A percentile compares a stretch with the other conserved stretches of the same genome.
Evolutionary conservation across 2,329 filamentous ascomycete genomes (phyloP).

Genomic region (Emergomyces africanus): DNA sequence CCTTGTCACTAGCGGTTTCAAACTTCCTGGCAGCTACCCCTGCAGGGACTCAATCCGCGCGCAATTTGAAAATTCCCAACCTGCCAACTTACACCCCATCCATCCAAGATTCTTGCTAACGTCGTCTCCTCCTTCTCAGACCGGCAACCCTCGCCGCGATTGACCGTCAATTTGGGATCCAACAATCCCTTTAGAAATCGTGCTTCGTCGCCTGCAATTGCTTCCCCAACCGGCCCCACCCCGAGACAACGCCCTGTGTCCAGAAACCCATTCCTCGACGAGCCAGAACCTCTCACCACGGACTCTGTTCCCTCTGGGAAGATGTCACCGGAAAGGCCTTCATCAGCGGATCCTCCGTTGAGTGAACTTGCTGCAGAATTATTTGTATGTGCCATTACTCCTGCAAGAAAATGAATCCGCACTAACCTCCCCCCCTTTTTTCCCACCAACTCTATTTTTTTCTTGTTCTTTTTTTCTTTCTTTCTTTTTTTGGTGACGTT

Average conservation of each 20-base stretch:
- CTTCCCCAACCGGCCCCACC: slow-evolving; percentile 16
- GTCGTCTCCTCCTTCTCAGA: slow-evolving; percentile 13
- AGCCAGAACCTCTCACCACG: slow-evolving; percentile 23
- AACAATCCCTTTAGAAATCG: slow-evolving; percentile 41
- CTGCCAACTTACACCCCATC: background rate
- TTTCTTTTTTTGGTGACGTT: background rate
- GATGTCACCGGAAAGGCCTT: slow-evolving; percentile 19
- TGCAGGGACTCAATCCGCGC: background rate
- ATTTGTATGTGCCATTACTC: slow-evolving; percentile 39
- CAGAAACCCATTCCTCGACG: slow-evolving; percentile 51
- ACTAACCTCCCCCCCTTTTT: too few species aligned
- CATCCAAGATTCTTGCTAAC: slow-evolving; percentile 1
- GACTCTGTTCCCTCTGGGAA: slow-evolving; percentile 22
- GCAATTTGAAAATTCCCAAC: background rate
- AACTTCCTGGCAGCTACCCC: background rate
- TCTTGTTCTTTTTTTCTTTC: too few species aligned
- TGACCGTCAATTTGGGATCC: slow-evolving; percentile 27
- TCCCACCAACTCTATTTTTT: background rate
- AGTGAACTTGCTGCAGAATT: slow-evolving; percentile 43
- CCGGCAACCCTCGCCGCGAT: slow-evolving; percentile 21
- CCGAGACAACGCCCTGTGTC: slow-evolving; percentile 36
- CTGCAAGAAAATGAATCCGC: background rate
- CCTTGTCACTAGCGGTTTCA: background rate
- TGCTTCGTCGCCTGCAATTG: slow-evolving; percentile 26
- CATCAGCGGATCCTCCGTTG: slow-evolving; percentile 22